These are phyloP conservation scores for Scedosporium apiospermum DNA, from an alignment of 2,329 filamentous ascomycete genomes.

Conservation along the genomic window DNA sequence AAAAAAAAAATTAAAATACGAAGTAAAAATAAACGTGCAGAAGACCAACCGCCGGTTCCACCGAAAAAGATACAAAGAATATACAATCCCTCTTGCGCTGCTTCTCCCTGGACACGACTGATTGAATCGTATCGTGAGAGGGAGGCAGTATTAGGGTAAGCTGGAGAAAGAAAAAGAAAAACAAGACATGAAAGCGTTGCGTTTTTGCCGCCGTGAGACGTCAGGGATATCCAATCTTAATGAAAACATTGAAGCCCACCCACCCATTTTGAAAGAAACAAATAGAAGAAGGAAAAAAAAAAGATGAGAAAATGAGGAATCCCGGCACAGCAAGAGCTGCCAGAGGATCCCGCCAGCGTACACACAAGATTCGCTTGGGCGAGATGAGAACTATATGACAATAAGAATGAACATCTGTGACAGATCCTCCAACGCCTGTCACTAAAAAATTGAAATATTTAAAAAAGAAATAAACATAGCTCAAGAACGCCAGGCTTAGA, in stretches of 20 bases:
- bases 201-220: conserved; percentile 4
- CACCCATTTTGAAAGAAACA: not conserved
- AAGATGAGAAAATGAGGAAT: not conserved
- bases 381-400: not conserved
- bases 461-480: not conserved
- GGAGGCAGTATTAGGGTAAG: not conserved
- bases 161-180: not conserved
- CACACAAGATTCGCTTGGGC: not conserved
- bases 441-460: not conserved
- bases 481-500: not conserved
- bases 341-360: not conserved
- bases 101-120: no score
- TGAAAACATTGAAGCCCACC: not conserved
- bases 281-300: not conserved
- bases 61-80: no score
- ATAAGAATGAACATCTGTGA: not conserved
- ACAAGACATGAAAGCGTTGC: not conserved
- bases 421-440: not conserved
- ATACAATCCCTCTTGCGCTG: no score
- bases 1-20: no score
- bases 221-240: conserved; percentile 4
- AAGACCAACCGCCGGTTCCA: no score
- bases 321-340: not conserved
- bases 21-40: no score
- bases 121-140: not conserved